phyloP scores from a whole-genome alignment of 2,329 filamentous ascomycete genomes.

The Bipolaris zeicola region DNA sequence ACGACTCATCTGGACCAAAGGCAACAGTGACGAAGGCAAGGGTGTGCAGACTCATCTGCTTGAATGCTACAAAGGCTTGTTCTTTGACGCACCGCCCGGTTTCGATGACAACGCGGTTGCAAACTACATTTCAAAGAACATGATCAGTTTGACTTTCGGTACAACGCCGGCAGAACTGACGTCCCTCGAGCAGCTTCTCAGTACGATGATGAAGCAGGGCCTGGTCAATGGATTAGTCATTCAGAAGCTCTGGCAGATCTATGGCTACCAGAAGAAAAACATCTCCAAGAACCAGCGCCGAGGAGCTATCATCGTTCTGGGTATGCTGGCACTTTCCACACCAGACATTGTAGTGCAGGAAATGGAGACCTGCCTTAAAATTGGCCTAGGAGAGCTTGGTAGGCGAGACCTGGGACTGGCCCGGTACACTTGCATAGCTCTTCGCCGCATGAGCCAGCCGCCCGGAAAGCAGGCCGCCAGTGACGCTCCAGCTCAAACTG shows the following conservation, averaged over 20 bases:
- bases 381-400: slow-evolving; percentile 82
- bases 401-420: slow-evolving; percentile 84
- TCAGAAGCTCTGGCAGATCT: slow-evolving; percentile 95
- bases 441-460: slow-evolving; percentile 83
- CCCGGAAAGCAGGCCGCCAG: slow-evolving; percentile 69
- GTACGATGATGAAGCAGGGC: slow-evolving; percentile 96
- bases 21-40: slow-evolving; percentile 98
- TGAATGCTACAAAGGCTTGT: slow-evolving; percentile 93
- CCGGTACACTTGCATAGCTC: slow-evolving; percentile 92
- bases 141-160: slow-evolving; percentile 98
- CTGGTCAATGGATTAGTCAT: slow-evolving; percentile 85
- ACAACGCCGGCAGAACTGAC: slow-evolving; percentile 94
- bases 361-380: slow-evolving; percentile 91
- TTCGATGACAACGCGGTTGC: slow-evolving; percentile 89
- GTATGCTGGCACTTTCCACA: slow-evolving; percentile 92
- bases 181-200: slow-evolving; percentile 89
- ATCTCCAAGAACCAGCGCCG: slow-evolving; percentile 90
- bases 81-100: slow-evolving; percentile 90
- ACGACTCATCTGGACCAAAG: slow-evolving; percentile 97
- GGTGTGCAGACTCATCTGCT: slow-evolving; percentile 96
- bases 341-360: slow-evolving; percentile 93
- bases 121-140: slow-evolving; percentile 95
- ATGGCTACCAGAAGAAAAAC: slow-evolving; percentile 85
- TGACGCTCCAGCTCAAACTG: slow-evolving; percentile 61
- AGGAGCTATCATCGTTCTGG: slow-evolving; percentile 92